Conservation (phyloP, 306 rosid species). For the Malus sieversii region DNA sequence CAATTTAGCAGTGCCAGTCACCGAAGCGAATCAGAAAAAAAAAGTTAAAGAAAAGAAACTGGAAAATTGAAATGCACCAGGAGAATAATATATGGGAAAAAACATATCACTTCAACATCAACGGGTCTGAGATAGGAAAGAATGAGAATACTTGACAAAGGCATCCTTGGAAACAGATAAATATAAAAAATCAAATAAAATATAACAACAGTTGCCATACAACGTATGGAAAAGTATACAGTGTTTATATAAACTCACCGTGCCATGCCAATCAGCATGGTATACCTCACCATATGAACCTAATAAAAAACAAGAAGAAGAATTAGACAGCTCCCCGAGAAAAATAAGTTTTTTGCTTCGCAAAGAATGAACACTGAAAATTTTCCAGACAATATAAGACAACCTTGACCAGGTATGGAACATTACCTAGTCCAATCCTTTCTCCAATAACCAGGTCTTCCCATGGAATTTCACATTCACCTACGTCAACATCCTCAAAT, state of each 20-base stretch:
- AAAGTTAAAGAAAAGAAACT: background rate
- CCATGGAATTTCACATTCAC: conserved; percentile 95
- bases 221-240: background rate
- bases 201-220: background rate
- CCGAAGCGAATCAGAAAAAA: background rate
- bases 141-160: background rate
- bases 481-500: conserved; percentile 87
- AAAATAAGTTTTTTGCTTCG: background rate
- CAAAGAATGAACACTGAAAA: background rate
- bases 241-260: conserved; percentile 54
- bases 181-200: background rate
- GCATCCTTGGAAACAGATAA: background rate
- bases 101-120: background rate
- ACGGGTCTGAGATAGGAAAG: background rate
- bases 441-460: conserved; percentile 88
- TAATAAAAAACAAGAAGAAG: conserved; percentile 24
- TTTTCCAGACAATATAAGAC: background rate
- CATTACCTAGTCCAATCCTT: conserved; percentile 93
- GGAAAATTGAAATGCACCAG: background rate
- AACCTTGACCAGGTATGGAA: conserved; percentile 12
- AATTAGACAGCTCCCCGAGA: conserved; percentile 1
- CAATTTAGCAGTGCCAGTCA: background rate
- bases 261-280: conserved; percentile 97
- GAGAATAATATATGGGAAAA: background rate
- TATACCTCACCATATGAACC: conserved; percentile 99